Evolutionary conservation across 148 eudicot genomes (phyloP), one percentile per base, ranked within the genome.

Genomic region (Rhododendron molle): DNA sequence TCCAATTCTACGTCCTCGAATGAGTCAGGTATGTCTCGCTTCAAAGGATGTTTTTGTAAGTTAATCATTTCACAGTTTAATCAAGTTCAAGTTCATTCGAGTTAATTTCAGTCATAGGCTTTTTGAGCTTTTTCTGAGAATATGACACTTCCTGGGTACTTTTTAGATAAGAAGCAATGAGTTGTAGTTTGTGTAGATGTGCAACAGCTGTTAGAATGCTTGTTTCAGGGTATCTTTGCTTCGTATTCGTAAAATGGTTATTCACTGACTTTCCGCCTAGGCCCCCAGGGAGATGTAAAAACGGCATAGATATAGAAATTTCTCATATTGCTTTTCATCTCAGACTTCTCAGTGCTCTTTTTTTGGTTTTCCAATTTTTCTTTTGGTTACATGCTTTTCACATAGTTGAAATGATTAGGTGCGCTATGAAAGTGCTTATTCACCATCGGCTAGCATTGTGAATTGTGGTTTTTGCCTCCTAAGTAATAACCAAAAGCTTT

Each of bases 1-100:
- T 90, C 93, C 97, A 50, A 83, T 92, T 83, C 89, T 92, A 5
- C 91, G 98, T 32, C 98, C 98, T 86, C 89, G 87, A 86, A 96
- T 96, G 98, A 92, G 91, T 76, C 94, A 96, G 96, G 98, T 90
- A 91, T 87, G 92, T 91, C 62, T 26, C 1, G 21, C 46, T 72
- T 52, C 60, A 2, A 62, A 60, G 67, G 32, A 40, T 60, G 13
- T 14, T 18, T 80, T 12, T 79, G 5, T 30, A n/a, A 52, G 2
- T 44, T 21, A 3, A 3, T 20, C 14, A 77, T 87, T 40, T 49
- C 38, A 46, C 30, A 2, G 36, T 46, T 83, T 11, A 83, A 43
- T 43, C 52, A 69, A 15, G 21, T 65, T 83, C 30, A 67, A 26
- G 16, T 67, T 83, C 77, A 67, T 15, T 3, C 0, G 18, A 43